These are phyloP conservation scores for Neurospora africana DNA, from an alignment of 495 filamentous ascomycete species.

Conservation along the genomic window DNA sequence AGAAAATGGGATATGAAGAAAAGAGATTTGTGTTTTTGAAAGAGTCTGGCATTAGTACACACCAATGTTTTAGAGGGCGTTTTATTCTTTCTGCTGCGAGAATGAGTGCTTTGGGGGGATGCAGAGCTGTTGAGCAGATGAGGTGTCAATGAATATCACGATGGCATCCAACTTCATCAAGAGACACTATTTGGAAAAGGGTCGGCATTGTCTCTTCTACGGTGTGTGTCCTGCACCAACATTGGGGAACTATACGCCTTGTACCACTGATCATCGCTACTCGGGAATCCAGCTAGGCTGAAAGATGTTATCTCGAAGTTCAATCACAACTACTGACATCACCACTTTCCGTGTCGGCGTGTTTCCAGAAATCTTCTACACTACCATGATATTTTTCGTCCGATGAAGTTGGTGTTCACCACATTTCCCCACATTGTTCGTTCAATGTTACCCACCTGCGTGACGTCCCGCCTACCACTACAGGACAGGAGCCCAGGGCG, in stretches of 20 bases:
- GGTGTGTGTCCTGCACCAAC: not conserved
- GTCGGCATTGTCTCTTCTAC: too few relatives aligned
- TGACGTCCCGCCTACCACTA: not conserved
- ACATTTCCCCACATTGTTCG: not conserved
- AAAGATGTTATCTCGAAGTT: not conserved
- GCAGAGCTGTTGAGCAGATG: too few relatives aligned
- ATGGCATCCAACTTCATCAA: not conserved
- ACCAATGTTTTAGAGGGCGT: not conserved
- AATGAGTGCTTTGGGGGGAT: not conserved
- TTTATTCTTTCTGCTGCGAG: not conserved
- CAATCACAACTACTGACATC: not conserved
- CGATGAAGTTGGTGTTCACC: not conserved
- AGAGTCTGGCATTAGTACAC: not conserved
- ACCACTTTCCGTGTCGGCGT: not conserved
- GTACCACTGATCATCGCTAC: not conserved
- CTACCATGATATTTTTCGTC: not conserved
- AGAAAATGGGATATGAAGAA: not conserved
- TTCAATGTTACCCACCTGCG: not conserved
- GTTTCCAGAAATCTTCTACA: not conserved
- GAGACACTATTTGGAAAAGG: too few relatives aligned
- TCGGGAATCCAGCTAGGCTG: not conserved
- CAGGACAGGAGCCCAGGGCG: not conserved
- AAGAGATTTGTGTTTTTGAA: not conserved
- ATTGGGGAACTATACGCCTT: not conserved
- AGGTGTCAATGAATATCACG: not conserved